phyloP scores from a whole-genome alignment of 2,329 filamentous ascomycete species.

The Trichoderma oligosporum region DNA sequence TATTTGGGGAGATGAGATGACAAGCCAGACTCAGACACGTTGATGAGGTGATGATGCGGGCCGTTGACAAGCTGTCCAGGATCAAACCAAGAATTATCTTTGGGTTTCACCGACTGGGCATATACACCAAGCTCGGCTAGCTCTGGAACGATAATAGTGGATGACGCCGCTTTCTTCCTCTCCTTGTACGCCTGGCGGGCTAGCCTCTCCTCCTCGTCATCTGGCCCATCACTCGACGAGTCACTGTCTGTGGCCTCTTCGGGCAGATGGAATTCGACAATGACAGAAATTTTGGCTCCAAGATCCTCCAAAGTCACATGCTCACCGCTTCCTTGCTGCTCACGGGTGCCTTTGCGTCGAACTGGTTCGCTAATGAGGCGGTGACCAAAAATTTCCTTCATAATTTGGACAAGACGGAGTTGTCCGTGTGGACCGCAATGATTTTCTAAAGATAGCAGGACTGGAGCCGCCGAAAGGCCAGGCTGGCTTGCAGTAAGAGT shows the following conservation, averaged over 20 bases:
- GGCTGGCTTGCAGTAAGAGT: conserved; percentile 27
- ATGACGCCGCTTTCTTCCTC: conserved; percentile 47
- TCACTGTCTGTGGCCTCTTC: conserved; percentile 45
- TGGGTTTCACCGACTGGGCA: conserved; percentile 65
- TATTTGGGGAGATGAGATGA: conserved; percentile 47
- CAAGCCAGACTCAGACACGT: conserved; percentile 62
- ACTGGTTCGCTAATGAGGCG: conserved; percentile 56
- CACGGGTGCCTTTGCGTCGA: conserved; percentile 51
- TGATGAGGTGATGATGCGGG: conserved; percentile 64
- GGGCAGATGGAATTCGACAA: conserved; percentile 63
- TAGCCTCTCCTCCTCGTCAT: conserved; percentile 42
- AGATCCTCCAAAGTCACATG: conserved; percentile 58
- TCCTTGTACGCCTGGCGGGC: conserved; percentile 52
- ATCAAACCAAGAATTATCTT: conserved; percentile 63
- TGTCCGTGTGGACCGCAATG: conserved; percentile 61
- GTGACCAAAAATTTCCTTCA: conserved; percentile 60
- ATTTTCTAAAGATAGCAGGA: conserved; percentile 64
- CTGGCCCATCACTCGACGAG: conserved; percentile 36
- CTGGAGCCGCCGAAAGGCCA: conserved; percentile 48
- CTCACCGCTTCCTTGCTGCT: conserved; percentile 48
- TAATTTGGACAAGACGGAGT: conserved; percentile 58
- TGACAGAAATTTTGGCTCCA: conserved; percentile 60
- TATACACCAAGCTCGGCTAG: conserved; percentile 64
- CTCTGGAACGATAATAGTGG: conserved; percentile 57
- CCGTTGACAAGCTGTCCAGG: conserved; percentile 47